Conservation (phyloP, 371 early-diverging fungal genomes). For the Apophysomyces variabilis region DNA sequence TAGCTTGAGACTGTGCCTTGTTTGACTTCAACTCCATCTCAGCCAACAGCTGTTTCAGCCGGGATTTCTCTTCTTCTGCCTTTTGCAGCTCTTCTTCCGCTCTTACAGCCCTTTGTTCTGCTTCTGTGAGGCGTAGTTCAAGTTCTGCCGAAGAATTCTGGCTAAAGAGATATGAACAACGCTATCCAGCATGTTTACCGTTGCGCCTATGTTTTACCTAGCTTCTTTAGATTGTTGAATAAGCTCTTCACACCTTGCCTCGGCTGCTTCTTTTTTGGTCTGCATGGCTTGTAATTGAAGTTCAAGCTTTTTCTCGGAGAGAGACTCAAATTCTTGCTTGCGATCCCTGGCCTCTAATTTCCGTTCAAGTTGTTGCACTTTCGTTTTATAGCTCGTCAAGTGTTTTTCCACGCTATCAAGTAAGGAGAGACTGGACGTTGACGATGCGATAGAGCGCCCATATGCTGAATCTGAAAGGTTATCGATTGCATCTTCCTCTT, state of each 20-base stretch:
- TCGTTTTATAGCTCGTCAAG: conserved; percentile 24
- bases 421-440: conserved; percentile 8
- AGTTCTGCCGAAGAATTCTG: not conserved
- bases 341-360: conserved; percentile 28
- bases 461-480: conserved; percentile 2
- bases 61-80: conserved; percentile 23
- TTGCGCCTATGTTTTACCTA: too few species aligned
- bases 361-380: conserved; percentile 23
- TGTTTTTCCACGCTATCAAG: conserved; percentile 28
- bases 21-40: conserved; percentile 36
- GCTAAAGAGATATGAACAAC: not conserved
- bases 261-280: conserved; percentile 30
- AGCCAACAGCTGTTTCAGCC: conserved; percentile 25
- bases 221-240: conserved; percentile 1
- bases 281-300: conserved; percentile 38
- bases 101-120: conserved; percentile 15
- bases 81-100: conserved; percentile 21
- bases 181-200: too few species aligned
- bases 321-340: conserved; percentile 24
- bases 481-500: conserved; percentile 1
- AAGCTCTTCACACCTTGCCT: conserved; percentile 23
- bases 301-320: conserved; percentile 36
- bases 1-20: conserved; percentile 32
- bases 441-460: not conserved
- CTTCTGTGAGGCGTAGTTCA: not conserved